Evolutionary conservation across 2,329 filamentous ascomycete species (phyloP).

Genomic region (Fusarium odoratissimum): DNA sequence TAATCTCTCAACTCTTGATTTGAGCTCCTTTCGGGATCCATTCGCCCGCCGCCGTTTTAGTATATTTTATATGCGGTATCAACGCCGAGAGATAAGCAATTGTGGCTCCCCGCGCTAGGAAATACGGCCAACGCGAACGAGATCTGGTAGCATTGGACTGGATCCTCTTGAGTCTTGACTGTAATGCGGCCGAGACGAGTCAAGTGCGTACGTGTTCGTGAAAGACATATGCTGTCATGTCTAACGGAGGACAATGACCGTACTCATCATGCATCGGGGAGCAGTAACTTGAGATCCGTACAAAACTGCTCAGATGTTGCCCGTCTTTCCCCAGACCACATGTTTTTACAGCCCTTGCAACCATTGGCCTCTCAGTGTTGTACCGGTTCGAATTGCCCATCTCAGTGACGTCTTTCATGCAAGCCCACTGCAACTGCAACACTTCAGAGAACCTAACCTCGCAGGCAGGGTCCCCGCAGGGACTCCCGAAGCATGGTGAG

Average conservation of each 20-base stretch:
- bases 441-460: constrained; percentile 31
- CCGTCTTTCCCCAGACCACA: constrained; percentile 14
- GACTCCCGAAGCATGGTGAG: constrained; percentile 45
- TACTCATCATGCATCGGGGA: constrained; percentile 10
- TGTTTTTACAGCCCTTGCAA: constrained; percentile 4
- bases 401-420: constrained; percentile 44
- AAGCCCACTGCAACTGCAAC: constrained; percentile 29
- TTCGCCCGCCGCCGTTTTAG: constrained; percentile 33
- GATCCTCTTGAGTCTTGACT: constrained; percentile 2
- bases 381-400: constrained; percentile 42
- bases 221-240: neutral
- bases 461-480: constrained; percentile 35
- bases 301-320: constrained; percentile 17
- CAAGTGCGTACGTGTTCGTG: constrained; percentile 6
- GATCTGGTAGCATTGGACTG: constrained; percentile 12
- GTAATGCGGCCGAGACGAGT: constrained; percentile 24
- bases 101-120: constrained; percentile 36
- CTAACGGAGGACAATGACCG: constrained; percentile 30
- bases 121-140: constrained; percentile 31
- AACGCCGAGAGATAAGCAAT: constrained; percentile 41
- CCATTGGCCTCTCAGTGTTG: constrained; percentile 15
- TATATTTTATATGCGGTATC: constrained; percentile 11
- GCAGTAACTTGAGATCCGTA: constrained; percentile 17
- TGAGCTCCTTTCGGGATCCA: constrained; percentile 34
- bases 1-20: constrained; percentile 45